Conservation (phyloP, 2,329 filamentous ascomycete species). For the Fusarium poae region DNA sequence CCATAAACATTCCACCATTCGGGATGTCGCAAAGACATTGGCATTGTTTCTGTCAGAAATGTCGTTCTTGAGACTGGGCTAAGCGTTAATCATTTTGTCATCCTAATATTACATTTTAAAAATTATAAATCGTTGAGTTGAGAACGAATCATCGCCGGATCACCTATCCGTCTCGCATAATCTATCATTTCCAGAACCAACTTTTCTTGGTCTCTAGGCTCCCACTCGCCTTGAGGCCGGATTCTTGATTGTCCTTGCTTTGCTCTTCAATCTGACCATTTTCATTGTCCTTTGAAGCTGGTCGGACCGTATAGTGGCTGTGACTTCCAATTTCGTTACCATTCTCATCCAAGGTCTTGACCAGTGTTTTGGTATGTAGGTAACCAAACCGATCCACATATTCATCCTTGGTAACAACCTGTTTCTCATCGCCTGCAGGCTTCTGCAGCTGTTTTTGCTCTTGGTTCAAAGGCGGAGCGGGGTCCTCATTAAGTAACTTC, state of each 20-base stretch:
- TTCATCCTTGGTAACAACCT: conserved; percentile 57
- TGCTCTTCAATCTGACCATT: conserved; percentile 22
- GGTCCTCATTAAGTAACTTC: conserved; percentile 51
- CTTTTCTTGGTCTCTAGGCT: conserved; percentile 49
- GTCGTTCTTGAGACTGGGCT: background rate
- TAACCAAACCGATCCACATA: conserved; percentile 60
- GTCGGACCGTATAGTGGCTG: conserved; percentile 53
- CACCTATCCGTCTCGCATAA: background rate
- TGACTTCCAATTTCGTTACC: conserved; percentile 58
- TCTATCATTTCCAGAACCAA: conserved; percentile 59
- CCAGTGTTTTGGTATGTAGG: conserved; percentile 57
- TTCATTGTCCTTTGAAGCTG: conserved; percentile 45
- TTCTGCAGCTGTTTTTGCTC: conserved; percentile 18
- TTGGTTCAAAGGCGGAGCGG: conserved; percentile 18
- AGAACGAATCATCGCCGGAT: conserved; percentile 7
- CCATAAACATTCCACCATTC: conserved; percentile 13
- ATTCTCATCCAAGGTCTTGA: conserved; percentile 57
- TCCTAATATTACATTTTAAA: conserved; percentile 21
- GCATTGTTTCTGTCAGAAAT: conserved; percentile 1
- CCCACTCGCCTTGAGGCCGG: conserved; percentile 29
- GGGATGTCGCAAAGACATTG: conserved; percentile 16
- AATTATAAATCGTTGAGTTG: conserved; percentile 35
- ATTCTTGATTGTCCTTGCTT: conserved; percentile 22
- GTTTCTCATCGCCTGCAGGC: conserved; percentile 43
- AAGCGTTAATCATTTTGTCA: conserved; percentile 2